Evolutionary conservation across 2,329 filamentous ascomycete species (phyloP).

Genomic region (Amylocarpus encephaloides): DNA sequence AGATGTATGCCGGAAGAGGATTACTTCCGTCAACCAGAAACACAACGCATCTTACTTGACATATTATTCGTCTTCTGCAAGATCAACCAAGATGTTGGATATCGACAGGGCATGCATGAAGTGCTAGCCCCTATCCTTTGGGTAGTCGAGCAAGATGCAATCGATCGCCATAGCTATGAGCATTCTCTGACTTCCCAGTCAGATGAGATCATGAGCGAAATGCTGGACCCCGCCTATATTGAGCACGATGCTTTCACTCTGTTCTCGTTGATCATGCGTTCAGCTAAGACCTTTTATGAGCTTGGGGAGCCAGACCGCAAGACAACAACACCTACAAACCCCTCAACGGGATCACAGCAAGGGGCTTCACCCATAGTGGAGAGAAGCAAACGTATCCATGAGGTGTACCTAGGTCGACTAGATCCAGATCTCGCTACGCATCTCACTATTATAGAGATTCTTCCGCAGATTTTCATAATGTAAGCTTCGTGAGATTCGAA

Average conservation of each 20-base stretch:
- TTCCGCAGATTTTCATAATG: slow-evolving; percentile 97
- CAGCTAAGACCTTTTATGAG: slow-evolving; percentile 81
- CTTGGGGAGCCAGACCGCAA: slow-evolving; percentile 37
- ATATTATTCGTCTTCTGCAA: slow-evolving; percentile 94
- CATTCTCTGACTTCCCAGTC: slow-evolving; percentile 28
- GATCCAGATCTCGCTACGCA: slow-evolving; percentile 82
- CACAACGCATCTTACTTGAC: slow-evolving; percentile 77
- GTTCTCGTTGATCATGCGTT: slow-evolving; percentile 83
- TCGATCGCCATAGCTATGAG: slow-evolving; percentile 40
- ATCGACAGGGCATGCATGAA: slow-evolving; percentile 99
- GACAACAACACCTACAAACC: slow-evolving; percentile 25
- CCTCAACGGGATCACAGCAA: slow-evolving; percentile 20
- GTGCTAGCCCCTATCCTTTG: slow-evolving; percentile 83
- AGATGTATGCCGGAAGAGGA: slow-evolving; percentile 83
- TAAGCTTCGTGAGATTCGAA: slow-evolving; percentile 37
- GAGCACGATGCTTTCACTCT: slow-evolving; percentile 89
- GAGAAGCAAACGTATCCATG: slow-evolving; percentile 80
- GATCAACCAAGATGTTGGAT: slow-evolving; percentile 76
- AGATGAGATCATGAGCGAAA: slow-evolving; percentile 44
- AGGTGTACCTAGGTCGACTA: slow-evolving; percentile 67
- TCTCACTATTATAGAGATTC: slow-evolving; percentile 73
- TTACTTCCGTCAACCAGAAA: slow-evolving; percentile 75
- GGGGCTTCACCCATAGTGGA: slow-evolving; percentile 69
- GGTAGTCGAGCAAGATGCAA: slow-evolving; percentile 74
- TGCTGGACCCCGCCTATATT: slow-evolving; percentile 66